Evolutionary conservation across 2,329 filamentous ascomycete genomes (phyloP).

Genomic region (Microdochium bolleyi): DNA sequence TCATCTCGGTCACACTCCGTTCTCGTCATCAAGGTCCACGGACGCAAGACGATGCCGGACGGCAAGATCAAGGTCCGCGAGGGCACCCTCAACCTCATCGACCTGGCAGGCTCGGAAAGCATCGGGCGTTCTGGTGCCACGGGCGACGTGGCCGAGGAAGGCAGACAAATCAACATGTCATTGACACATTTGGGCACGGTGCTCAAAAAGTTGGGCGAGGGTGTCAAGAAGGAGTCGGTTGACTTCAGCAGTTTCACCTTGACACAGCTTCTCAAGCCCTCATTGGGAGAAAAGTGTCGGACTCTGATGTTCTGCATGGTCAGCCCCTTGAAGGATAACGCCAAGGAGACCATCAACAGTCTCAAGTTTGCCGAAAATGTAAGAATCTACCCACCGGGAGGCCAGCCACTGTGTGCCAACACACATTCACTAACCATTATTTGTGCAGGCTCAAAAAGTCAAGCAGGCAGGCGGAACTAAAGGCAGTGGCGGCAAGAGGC

Average conservation of each 20-base stretch:
- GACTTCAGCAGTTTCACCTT: conserved; percentile 96
- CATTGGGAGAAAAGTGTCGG: conserved; percentile 88
- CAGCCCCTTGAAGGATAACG: conserved; percentile 80
- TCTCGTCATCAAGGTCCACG: conserved; percentile 77
- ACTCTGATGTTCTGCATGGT: conserved; percentile 99
- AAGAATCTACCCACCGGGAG: conserved; percentile 14
- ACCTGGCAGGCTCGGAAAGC: conserved; percentile 89
- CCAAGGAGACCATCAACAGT: conserved; percentile 89
- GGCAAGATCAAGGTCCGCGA: conserved; percentile 67
- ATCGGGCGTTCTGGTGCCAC: conserved; percentile 64
- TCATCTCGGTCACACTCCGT: conserved; percentile 93
- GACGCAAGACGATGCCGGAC: conserved; percentile 63
- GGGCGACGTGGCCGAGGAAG: conserved; percentile 84
- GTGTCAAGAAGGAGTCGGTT: conserved; percentile 70
- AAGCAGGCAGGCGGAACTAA: background rate
- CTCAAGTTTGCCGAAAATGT: conserved; percentile 95
- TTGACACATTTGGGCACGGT: conserved; percentile 89
- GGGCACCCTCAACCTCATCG: conserved; percentile 90
- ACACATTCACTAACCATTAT: background rate
- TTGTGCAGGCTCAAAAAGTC: background rate
- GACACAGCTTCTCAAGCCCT: conserved; percentile 91
- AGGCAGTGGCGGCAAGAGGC: background rate
- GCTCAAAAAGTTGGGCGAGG: conserved; percentile 82
- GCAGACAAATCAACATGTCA: conserved; percentile 95
- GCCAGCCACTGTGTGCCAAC: background rate